A percentile compares a stretch with the other conserved stretches of the same genome.
These are phyloP conservation scores for Xerocomus nothofagi DNA, from an alignment of 1,284 basidiomycete species.

Conservation along the genomic window DNA sequence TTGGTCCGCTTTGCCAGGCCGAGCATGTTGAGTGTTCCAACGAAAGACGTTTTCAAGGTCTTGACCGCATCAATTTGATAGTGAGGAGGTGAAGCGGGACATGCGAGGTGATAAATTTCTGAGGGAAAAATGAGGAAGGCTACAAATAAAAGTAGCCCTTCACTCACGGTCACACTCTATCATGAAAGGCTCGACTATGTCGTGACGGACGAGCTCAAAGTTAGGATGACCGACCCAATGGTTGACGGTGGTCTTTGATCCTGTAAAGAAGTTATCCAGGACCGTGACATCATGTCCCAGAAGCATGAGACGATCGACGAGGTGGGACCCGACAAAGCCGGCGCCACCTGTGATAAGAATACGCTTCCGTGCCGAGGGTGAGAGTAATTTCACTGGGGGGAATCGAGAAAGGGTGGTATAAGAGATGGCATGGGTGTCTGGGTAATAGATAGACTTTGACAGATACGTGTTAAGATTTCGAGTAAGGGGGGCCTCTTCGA, in stretches of 20 bases:
- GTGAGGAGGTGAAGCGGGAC: slow-evolving; percentile 93
- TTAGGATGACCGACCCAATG: slow-evolving; percentile 98
- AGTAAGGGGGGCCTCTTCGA: slow-evolving; percentile 55
- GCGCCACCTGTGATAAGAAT: slow-evolving; percentile 95
- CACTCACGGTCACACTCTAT: slow-evolving; percentile 92
- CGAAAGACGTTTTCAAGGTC: slow-evolving; percentile 97
- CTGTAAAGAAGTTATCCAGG: slow-evolving; percentile 98
- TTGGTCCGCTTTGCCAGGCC: slow-evolving; percentile 97
- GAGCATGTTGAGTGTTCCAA: slow-evolving; percentile 97
- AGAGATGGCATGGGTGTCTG: slow-evolving; percentile 77
- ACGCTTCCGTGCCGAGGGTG: slow-evolving; percentile 79
- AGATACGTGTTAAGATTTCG: slow-evolving; percentile 61
- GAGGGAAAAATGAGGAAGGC: background rate
- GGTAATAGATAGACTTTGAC: slow-evolving; percentile 82
- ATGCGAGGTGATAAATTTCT: slow-evolving; percentile 98
- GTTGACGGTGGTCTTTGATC: slow-evolving; percentile 90
- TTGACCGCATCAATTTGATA: slow-evolving; percentile 96
- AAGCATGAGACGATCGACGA: slow-evolving; percentile 96
- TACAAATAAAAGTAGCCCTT: background rate
- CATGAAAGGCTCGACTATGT: slow-evolving; percentile 95
- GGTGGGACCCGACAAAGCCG: slow-evolving; percentile 96
- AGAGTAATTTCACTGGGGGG: slow-evolving; percentile 86
- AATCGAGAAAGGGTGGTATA: slow-evolving; percentile 91
- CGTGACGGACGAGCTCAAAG: slow-evolving; percentile 96
- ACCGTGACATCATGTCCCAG: slow-evolving; percentile 98